Percentiles rank a stretch among this genome's conserved stretches.
Evolutionary conservation across 2,329 filamentous ascomycete species (phyloP).

Genomic region (Colletotrichum camelliae): DNA sequence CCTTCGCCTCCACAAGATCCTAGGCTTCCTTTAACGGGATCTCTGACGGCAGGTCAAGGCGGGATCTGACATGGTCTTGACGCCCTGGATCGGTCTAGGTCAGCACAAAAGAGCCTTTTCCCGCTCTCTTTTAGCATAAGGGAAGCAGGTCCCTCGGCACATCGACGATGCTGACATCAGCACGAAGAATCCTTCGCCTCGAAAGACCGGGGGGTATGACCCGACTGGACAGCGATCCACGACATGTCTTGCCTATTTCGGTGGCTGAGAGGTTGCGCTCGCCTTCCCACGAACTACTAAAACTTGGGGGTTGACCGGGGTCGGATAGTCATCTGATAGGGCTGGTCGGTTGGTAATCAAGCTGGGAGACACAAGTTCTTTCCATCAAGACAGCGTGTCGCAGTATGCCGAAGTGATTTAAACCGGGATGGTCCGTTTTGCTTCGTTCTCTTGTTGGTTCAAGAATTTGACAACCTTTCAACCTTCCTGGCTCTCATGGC

Average conservation of each 20-base stretch:
- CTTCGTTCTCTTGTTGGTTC: not conserved
- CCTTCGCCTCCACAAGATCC: not conserved
- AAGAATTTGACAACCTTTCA: not conserved
- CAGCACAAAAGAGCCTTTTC: not conserved
- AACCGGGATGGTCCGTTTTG: not conserved
- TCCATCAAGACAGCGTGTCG: not conserved
- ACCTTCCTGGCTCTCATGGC: not conserved
- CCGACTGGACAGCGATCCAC: not conserved
- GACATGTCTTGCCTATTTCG: not conserved
- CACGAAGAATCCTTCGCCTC: not conserved
- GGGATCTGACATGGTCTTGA: not conserved
- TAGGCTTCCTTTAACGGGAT: not conserved
- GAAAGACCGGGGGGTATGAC: not conserved
- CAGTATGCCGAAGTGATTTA: not conserved
- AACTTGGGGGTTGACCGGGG: not conserved
- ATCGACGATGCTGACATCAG: not conserved
- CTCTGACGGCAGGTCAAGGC: not conserved
- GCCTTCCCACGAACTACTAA: not conserved
- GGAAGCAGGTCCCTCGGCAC: not conserved
- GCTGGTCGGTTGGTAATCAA: not conserved
- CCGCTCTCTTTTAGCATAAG: not conserved
- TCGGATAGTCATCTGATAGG: not conserved
- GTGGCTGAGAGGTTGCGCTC: not conserved
- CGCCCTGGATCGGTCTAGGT: not conserved
- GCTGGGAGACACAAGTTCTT: not conserved